Evolutionary conservation across 1,139 yeast genomes (phyloP), one percentile per base, ranked within the genome.

Genomic region (Kazachstania sp.): DNA sequence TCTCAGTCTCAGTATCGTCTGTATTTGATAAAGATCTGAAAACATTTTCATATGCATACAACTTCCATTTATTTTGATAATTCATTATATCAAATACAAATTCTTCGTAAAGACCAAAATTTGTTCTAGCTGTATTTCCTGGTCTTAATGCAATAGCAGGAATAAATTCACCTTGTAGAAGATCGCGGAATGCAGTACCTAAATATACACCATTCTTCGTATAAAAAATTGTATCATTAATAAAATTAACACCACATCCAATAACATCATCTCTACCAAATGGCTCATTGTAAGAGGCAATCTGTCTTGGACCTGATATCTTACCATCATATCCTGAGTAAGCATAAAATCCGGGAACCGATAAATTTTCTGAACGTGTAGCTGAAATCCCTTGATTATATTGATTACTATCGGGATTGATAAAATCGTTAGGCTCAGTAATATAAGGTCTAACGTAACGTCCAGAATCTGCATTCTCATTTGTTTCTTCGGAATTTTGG

Each of bases 201-300:
- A 80, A 58, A 41, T 66, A 67, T 6, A 85, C 74, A 2, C 97
- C 97, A 65, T 90, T 88, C 63, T 86, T 81, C 0, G 97, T 88
- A 53, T 79, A 79, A 57, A 88, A 90, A 3, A 87, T 72, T 0
- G 79, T 69, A 41, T 77, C 75, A 39, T 77, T 77, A 28, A 76
- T 71, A 57, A 78, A 84, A 66, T 88, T 84, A 28, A 87, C 73
- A 2, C 97, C 96, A 64, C 94, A 83, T 0, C 97, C 97, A 53
- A 90, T 73, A 1, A 77, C 71, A 63, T 88, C 97, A 20, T 73
- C 74, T 26, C 67, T 61, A 0, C 80, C 77, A 60, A 72, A 80
- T 39, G 69, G 68, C 30, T 76, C 72, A 1, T 75, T 75, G 48
- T 66, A 73, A 16, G 63, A 63, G 51, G 69, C 65, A 44, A 56